phyloP scores from a whole-genome alignment of 371 early-diverging fungal species.

The Actinomortierella wolfii region DNA sequence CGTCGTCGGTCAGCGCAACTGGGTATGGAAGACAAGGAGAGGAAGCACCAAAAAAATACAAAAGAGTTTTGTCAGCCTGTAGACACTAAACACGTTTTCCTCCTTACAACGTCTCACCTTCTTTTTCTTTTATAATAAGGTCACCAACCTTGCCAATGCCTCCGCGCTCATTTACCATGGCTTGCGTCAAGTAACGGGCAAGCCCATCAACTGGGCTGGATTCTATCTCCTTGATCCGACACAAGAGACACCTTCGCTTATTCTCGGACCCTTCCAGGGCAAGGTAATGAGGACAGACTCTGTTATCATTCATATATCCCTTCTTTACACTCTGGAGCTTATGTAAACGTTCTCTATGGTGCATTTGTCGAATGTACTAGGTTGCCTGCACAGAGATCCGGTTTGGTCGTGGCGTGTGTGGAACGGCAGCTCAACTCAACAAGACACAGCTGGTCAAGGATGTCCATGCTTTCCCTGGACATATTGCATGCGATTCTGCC shows the following conservation, averaged over 20 bases:
- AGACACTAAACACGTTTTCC: no score
- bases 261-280: constrained; percentile 93
- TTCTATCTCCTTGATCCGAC: constrained; percentile 77
- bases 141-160: constrained; percentile 82
- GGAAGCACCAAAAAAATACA: no score
- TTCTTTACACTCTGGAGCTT: neutral
- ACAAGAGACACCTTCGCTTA: constrained; percentile 46
- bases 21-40: constrained; percentile 48
- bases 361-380: constrained; percentile 16
- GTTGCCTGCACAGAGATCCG: constrained; percentile 86
- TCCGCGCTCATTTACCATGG: constrained; percentile 84
- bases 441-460: constrained; percentile 71
- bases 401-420: constrained; percentile 89
- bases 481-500: constrained; percentile 92
- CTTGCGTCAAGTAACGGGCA: constrained; percentile 65
- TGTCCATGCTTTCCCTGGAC: constrained; percentile 86
- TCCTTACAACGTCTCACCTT: neutral
- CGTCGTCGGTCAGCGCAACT: constrained; percentile 62
- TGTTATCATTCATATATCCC: neutral
- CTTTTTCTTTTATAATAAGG: constrained; percentile 16
- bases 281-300: no score
- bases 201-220: constrained; percentile 92
- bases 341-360: neutral
- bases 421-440: constrained; percentile 69
- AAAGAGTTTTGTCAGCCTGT: no score